A percentile compares a stretch with the other conserved stretches of the same genome.
These are phyloP conservation scores for Arbutus unedo DNA, from an alignment of 148 eudicot genomes.

Conservation along the genomic window DNA sequence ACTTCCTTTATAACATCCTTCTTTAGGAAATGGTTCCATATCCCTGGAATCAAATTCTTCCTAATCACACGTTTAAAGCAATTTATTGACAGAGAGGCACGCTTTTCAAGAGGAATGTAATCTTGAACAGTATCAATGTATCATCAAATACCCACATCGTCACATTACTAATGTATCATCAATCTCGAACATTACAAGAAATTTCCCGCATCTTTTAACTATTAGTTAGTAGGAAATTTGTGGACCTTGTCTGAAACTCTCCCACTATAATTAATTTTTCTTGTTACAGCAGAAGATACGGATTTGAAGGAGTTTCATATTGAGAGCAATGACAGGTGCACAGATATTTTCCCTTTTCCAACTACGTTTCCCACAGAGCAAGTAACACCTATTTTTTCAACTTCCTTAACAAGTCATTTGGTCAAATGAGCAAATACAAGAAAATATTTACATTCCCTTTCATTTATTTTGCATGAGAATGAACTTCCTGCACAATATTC, in stretches of 20 bases:
- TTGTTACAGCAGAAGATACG: background rate
- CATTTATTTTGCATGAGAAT: background rate
- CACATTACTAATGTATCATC: background rate
- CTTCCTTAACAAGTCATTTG: background rate
- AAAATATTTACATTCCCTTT: background rate
- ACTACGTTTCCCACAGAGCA: background rate
- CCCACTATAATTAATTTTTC: background rate
- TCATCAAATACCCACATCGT: background rate
- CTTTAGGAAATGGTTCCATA: background rate
- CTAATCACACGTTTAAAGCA: background rate
- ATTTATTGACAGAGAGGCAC: background rate
- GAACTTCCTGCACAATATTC: background rate
- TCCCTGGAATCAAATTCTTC: background rate
- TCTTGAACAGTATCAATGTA: background rate
- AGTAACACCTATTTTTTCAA: background rate
- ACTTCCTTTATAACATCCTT: background rate
- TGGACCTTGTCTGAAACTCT: background rate
- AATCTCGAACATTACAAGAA: background rate
- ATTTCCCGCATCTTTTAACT: background rate
- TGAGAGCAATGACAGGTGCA: too few relatives aligned
- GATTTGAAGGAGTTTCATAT: background rate
- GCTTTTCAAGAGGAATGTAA: background rate
- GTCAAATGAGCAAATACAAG: background rate
- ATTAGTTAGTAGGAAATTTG: background rate
- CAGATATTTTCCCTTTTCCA: background rate